Conservation (phyloP, 371 early-diverging fungal genomes). For the Mortierella sp. region DNA sequence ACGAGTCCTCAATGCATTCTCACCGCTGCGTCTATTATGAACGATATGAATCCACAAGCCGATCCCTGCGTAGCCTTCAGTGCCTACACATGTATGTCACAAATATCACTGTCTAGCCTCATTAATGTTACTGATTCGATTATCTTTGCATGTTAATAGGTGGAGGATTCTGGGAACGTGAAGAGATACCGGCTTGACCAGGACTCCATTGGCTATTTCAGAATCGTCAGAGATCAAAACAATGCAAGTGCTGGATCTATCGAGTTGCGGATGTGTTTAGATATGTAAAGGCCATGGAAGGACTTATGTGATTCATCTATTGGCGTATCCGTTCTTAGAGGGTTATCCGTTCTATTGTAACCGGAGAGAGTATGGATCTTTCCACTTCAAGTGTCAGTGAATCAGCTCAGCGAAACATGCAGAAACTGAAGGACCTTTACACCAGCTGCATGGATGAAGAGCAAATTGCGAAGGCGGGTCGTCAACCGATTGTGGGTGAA, state of each 20-base stretch:
- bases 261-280: not conserved
- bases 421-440: slow-evolving; percentile 60
- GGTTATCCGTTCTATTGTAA: slow-evolving; percentile 41
- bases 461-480: slow-evolving; percentile 58
- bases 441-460: slow-evolving; percentile 68
- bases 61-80: slow-evolving; percentile 70
- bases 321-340: slow-evolving; percentile 17
- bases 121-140: not conserved
- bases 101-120: not conserved
- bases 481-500: slow-evolving; percentile 59
- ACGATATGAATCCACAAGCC: slow-evolving; percentile 56
- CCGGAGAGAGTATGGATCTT: slow-evolving; percentile 6
- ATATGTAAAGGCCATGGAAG: too few species aligned
- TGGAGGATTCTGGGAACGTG: slow-evolving; percentile 58
- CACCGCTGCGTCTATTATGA: slow-evolving; percentile 64
- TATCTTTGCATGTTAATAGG: slow-evolving; percentile 48
- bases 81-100: slow-evolving; percentile 61
- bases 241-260: slow-evolving; percentile 47
- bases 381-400: slow-evolving; percentile 33
- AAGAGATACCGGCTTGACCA: slow-evolving; percentile 66
- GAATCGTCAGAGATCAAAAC: slow-evolving; percentile 56
- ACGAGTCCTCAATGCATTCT: slow-evolving; percentile 66
- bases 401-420: slow-evolving; percentile 60
- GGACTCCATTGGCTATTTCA: slow-evolving; percentile 56
- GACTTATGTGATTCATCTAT: too few species aligned